A percentile compares a stretch with the other conserved stretches of the same genome.
Conservation (phyloP, 257 asterid genomes). For the Solanum acaule region DNA sequence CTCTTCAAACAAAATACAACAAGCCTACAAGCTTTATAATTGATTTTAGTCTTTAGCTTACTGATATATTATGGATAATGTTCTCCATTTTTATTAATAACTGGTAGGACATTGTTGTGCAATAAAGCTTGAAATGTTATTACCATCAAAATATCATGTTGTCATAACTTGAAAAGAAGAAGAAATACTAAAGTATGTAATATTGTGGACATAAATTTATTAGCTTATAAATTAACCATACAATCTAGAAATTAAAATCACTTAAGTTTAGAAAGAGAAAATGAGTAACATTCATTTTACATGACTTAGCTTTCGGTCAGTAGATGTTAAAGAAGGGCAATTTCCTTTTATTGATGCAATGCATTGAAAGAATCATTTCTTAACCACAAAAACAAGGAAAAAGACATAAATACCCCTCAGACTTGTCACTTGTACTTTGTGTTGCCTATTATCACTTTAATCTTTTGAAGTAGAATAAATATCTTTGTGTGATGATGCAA, state of each 20-base stretch:
- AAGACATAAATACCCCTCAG: background rate
- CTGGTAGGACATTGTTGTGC: background rate
- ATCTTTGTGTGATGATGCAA: background rate
- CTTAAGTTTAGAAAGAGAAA: background rate
- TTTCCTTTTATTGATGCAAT: background rate
- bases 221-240: background rate
- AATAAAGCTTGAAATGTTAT: background rate
- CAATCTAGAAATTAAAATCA: background rate
- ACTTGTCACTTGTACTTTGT: background rate
- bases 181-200: background rate
- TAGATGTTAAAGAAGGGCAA: background rate
- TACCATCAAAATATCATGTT: background rate
- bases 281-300: background rate
- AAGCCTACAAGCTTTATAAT: background rate
- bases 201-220: background rate
- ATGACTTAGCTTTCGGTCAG: background rate
- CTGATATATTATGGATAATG: no score
- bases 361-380: background rate
- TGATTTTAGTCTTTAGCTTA: background rate
- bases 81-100: background rate
- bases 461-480: background rate
- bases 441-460: background rate
- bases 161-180: background rate
- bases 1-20: background rate
- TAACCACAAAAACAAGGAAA: background rate